Conservation (phyloP, 23 red algal species). For the Gracilaria domingensis region DNA sequence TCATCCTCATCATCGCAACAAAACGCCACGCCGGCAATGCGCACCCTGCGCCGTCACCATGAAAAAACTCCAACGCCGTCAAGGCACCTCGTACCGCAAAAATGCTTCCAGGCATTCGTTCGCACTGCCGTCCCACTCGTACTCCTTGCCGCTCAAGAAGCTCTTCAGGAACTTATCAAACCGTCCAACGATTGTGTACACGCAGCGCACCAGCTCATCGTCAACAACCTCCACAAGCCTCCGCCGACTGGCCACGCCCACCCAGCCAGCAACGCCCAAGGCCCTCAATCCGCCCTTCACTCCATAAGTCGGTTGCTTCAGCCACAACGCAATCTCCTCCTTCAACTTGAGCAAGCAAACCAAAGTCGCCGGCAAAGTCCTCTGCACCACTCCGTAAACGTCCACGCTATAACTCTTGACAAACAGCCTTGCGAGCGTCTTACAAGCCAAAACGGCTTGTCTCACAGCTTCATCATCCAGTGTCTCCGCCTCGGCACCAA, state of each 20-base stretch:
- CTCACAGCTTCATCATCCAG: not conserved
- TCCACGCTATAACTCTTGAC: slow-evolving; percentile 6
- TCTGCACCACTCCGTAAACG: slow-evolving; percentile 14
- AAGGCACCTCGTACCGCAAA: slow-evolving; percentile 14
- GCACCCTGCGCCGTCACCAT: no score
- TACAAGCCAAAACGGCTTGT: not conserved
- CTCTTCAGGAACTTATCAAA: not conserved
- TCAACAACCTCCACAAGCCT: not conserved
- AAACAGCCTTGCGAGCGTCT: not conserved
- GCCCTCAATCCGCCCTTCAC: not conserved
- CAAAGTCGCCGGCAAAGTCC: not conserved
- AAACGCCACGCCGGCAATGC: no score
- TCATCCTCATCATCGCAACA: no score
- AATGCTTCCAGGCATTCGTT: not conserved
- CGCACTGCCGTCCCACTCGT: not conserved
- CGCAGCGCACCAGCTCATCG: not conserved
- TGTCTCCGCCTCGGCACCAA: not conserved
- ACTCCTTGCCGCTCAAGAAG: not conserved
- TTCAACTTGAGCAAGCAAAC: not conserved
- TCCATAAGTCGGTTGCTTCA: not conserved
- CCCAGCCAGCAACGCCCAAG: no score
- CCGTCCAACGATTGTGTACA: not conserved
- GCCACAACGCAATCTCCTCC: not conserved
- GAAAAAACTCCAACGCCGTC: not conserved
- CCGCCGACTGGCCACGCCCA: not conserved